phyloP scores from a whole-genome alignment of 768 basidiomycete genomes.

The Daedaleopsis nitida region DNA sequence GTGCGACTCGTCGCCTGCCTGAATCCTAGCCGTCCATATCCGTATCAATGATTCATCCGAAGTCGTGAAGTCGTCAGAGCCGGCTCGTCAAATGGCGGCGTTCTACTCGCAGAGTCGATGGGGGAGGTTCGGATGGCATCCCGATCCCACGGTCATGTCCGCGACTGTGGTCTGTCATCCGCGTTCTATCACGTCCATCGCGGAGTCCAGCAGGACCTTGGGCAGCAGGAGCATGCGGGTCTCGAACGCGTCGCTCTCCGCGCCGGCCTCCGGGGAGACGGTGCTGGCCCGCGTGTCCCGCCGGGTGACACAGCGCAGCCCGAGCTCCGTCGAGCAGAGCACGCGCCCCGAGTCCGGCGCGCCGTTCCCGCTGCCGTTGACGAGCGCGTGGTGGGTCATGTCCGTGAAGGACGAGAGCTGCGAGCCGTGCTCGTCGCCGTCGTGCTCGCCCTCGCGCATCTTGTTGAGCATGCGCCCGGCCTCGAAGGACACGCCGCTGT shows the following conservation, averaged over 20 bases:
- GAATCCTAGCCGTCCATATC: neutral
- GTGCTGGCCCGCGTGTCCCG: conserved; percentile 30
- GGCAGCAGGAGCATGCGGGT: conserved; percentile 64
- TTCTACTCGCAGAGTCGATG: no score
- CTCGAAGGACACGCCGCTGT: conserved; percentile 54
- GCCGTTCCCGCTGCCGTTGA: conserved; percentile 12
- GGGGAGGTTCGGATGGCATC: no score
- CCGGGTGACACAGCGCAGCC: conserved; percentile 64
- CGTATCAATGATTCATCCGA: neutral
- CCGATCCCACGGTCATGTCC: neutral
- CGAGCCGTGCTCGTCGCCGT: conserved; percentile 16
- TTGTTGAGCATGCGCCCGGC: conserved; percentile 57
- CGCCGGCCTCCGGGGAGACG: conserved; percentile 21
- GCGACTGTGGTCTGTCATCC: conserved; percentile 7
- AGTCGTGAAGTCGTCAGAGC: neutral
- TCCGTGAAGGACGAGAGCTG: conserved; percentile 29
- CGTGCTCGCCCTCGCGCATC: conserved; percentile 55
- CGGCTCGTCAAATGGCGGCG: no score
- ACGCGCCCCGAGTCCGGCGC: conserved; percentile 34
- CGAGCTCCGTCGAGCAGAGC: conserved; percentile 72
- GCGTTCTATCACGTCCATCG: conserved; percentile 48
- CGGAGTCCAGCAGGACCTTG: conserved; percentile 79
- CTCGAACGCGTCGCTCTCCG: conserved; percentile 50
- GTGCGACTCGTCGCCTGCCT: neutral
- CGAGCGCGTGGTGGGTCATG: neutral